Evolutionary conservation across 2,329 filamentous ascomycete species (phyloP).

Genomic region (Neonectria faginata): DNA sequence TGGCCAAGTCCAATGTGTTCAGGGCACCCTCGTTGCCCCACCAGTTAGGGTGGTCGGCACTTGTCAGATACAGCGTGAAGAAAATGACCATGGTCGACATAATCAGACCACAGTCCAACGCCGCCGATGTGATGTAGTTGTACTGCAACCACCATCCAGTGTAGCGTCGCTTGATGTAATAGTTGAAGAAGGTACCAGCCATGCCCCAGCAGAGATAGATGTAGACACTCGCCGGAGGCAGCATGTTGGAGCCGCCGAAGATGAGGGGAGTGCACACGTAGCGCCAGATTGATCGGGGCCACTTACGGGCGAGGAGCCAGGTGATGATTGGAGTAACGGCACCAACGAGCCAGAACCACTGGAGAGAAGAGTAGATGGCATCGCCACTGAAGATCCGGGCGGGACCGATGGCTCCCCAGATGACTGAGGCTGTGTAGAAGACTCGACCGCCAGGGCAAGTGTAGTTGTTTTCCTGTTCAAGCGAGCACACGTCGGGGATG

Average conservation of each 20-base stretch:
- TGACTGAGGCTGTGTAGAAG: conserved; percentile 76
- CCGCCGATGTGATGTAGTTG: conserved; percentile 81
- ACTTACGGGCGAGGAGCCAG: conserved; percentile 71
- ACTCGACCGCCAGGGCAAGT: conserved; percentile 66
- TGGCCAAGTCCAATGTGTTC: conserved; percentile 60
- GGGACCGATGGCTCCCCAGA: conserved; percentile 81
- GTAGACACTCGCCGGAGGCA: conserved; percentile 77
- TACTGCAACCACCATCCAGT: conserved; percentile 82
- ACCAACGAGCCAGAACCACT: conserved; percentile 79
- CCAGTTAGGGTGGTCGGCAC: conserved; percentile 68
- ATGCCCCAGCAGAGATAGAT: conserved; percentile 79
- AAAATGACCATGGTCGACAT: conserved; percentile 77
- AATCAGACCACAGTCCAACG: conserved; percentile 75
- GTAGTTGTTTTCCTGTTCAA: conserved; percentile 66
- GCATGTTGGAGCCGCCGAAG: conserved; percentile 71
- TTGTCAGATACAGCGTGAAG: conserved; percentile 73
- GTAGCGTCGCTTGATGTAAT: conserved; percentile 72
- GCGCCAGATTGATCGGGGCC: conserved; percentile 70
- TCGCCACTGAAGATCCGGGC: conserved; percentile 74
- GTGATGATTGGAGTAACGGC: conserved; percentile 71
- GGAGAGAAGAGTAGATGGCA: conserved; percentile 71
- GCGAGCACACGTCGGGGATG: conserved; percentile 72
- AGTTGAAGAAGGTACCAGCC: conserved; percentile 77
- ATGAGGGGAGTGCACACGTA: conserved; percentile 77
- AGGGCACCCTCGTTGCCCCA: conserved; percentile 67